Base-by-base conservation (phyloP, 2,329 filamentous ascomycete species). In the Thermomyces lanuginosus region DNA sequence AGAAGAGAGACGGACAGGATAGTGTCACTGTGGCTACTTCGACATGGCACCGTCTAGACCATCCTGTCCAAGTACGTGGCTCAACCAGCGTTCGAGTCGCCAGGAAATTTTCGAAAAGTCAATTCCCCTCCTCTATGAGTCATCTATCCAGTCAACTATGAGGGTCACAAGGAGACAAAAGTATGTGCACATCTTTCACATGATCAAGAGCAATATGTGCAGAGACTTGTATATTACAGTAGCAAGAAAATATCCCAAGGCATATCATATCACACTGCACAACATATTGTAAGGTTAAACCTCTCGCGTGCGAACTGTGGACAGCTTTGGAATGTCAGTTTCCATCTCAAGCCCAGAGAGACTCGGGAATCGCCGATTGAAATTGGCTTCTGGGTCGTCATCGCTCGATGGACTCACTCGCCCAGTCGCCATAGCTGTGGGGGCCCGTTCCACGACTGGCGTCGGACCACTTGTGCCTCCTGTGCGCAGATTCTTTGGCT, bases 281-380 rank as follows among this genome's bases (percentile, higher is more conserved):
- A 10, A 24, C 30, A 35, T 26, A 24, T 29, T 28, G 20, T 28
- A 32, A 7, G 18, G 27, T 36, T 50, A 57, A 32, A 60, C 49
- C 40, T 60, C 56, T 35, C 51, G 53, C 7, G 53, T 58, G 31
- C 54, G 44, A 28, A 58, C 31, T 32, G 45, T 44, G 14, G 48
- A 38, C 21, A 49, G 36, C 27, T 49, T 53, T 24, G 46, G 48
- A 24, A 51, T 36, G 32, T 56, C 55, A 26, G 64, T 61, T 39
- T 69, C 76, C 72, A 86, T 79, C 57, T 93, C 84, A 39, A 93
- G 69, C 6, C 81, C 69, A 30, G 73, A 75, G 32, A 95, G 57
- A 46, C 78, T 91, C 1, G 86, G 86, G 52, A 83, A 93, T 32
- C 82, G 64, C 53, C 83, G 83, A 34, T 74, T 76, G 48, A 95